Evolutionary conservation across 169 alveolate genomes (phyloP).

Genomic region (Eimeria brunetti): DNA sequence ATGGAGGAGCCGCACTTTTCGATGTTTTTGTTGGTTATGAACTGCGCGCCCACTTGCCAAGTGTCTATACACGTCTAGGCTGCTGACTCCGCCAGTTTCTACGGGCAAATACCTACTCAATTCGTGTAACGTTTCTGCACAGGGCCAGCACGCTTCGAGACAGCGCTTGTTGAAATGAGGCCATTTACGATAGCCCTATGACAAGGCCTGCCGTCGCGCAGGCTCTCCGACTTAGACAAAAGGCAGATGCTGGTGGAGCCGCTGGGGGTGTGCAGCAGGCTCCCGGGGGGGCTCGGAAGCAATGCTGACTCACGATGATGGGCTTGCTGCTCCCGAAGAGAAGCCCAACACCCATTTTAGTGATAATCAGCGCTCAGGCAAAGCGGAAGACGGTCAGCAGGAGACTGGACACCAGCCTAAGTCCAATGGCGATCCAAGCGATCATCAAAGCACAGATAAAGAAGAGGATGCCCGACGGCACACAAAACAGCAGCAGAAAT

Average conservation of each 20-base stretch:
- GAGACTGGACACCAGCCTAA: neutral
- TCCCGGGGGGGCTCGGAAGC: constrained; percentile 73
- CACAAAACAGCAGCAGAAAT: neutral
- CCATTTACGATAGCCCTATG: neutral
- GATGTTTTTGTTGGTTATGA: neutral
- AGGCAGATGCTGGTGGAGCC: constrained; percentile 66
- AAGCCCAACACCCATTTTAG: constrained; percentile 3
- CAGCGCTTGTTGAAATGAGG: constrained; percentile 19
- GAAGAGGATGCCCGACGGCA: neutral
- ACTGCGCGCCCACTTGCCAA: neutral
- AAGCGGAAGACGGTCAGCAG: neutral
- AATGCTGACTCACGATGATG: constrained; percentile 71
- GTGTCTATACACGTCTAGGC: neutral
- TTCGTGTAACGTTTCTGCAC: neutral
- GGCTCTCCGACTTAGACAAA: neutral
- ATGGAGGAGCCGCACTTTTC: neutral
- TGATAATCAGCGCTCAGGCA: neutral
- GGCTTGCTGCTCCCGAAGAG: constrained; percentile 56
- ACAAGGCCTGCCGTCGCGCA: constrained; percentile 28
- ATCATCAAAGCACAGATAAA: neutral
- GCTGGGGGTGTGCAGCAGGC: constrained; percentile 51
- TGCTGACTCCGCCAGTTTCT: neutral
- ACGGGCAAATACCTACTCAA: neutral
- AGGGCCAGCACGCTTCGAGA: constrained; percentile 8
- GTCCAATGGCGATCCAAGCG: neutral